These are phyloP conservation scores for Xylaria sp. DNA, from an alignment of 2,329 filamentous ascomycete species.

Conservation along the genomic window DNA sequence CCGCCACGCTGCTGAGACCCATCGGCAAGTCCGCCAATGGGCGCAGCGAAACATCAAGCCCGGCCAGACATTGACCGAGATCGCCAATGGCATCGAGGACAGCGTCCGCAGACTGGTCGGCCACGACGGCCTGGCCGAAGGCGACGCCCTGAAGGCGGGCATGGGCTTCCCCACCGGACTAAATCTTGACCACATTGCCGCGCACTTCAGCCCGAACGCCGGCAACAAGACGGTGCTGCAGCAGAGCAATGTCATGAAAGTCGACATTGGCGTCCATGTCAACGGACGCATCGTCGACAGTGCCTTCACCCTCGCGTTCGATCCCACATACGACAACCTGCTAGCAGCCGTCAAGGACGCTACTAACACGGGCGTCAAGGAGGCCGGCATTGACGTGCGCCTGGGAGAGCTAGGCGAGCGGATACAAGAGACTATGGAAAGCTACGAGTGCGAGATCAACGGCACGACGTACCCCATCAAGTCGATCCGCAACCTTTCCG, in stretches of 20 bases:
- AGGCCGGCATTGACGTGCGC: conserved; percentile 90
- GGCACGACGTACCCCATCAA: conserved; percentile 81
- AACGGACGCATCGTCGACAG: conserved; percentile 82
- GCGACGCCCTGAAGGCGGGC: conserved; percentile 77
- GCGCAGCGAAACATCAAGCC: conserved; percentile 81
- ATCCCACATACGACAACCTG: conserved; percentile 75
- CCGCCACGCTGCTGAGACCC: conserved; percentile 84
- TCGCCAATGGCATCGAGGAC: conserved; percentile 87
- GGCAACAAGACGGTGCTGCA: conserved; percentile 80
- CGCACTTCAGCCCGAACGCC: conserved; percentile 86
- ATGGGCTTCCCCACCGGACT: conserved; percentile 88
- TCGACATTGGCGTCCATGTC: conserved; percentile 82
- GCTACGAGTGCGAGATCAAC: conserved; percentile 84
- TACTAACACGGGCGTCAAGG: conserved; percentile 84
- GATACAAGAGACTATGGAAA: conserved; percentile 93
- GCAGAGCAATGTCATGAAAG: conserved; percentile 78
- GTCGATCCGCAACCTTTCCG: conserved; percentile 84
- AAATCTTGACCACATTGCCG: conserved; percentile 83
- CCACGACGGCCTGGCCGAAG: conserved; percentile 76
- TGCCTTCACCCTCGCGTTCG: conserved; percentile 79
- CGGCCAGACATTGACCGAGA: conserved; percentile 78
- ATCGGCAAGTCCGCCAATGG: conserved; percentile 85
- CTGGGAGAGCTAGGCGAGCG: conserved; percentile 82
- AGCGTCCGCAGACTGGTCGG: conserved; percentile 78
- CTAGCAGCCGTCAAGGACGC: conserved; percentile 75